phyloP scores from a whole-genome alignment of 2,329 filamentous ascomycete genomes.

The Aspergillus japonicus region DNA sequence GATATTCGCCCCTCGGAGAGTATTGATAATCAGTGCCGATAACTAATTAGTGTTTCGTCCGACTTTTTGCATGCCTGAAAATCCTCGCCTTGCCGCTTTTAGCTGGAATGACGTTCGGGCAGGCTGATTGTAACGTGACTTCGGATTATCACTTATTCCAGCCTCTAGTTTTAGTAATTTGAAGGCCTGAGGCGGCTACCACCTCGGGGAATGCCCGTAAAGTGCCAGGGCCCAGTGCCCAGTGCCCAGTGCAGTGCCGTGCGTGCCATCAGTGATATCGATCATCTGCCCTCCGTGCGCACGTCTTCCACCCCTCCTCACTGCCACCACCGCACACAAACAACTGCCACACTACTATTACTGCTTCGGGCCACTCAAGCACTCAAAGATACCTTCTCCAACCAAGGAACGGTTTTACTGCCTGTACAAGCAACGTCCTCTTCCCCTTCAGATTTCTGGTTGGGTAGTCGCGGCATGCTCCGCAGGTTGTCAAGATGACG shows the following conservation, averaged over 20 bases:
- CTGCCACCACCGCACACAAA: neutral
- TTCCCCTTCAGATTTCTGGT: neutral
- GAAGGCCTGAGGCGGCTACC: too few species aligned
- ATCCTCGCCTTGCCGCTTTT: constrained; percentile 19
- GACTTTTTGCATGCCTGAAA: constrained; percentile 9
- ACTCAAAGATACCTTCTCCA: neutral
- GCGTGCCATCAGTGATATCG: too few species aligned
- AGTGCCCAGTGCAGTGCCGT: too few species aligned
- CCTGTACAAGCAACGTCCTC: neutral
- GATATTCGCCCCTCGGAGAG: neutral
- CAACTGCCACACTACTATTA: neutral
- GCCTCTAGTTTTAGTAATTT: too few species aligned
- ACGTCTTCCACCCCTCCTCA: neutral
- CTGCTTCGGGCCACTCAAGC: neutral
- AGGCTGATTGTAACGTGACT: neutral
- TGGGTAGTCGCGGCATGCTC: constrained; percentile 28
- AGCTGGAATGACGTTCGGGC: constrained; percentile 20
- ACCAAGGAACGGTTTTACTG: neutral
- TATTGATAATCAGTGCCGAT: neutral
- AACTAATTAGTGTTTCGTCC: neutral
- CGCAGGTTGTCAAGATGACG: constrained; percentile 35
- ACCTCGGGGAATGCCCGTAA: too few species aligned
- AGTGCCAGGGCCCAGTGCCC: too few species aligned
- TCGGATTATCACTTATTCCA: too few species aligned
- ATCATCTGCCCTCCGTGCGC: neutral